phyloP scores from a whole-genome alignment of 2,329 filamentous ascomycete species.

The Macroventuria anomochaeta region DNA sequence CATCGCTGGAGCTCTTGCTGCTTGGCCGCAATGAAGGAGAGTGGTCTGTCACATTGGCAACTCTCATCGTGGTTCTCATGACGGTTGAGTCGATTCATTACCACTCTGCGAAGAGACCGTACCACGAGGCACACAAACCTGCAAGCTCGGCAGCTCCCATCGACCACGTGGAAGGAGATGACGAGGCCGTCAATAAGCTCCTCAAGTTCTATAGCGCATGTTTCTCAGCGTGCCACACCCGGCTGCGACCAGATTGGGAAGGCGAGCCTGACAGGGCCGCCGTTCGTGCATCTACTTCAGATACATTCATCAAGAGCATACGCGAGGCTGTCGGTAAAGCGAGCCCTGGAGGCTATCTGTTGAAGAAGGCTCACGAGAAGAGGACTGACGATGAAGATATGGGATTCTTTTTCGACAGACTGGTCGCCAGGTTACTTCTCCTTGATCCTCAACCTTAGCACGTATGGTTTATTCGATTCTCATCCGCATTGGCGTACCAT shows the following conservation, averaged over 20 bases:
- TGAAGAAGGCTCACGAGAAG: slow-evolving; percentile 24
- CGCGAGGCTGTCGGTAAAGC: slow-evolving; percentile 32
- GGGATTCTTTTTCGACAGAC: slow-evolving; percentile 48
- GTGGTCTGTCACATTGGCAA: slow-evolving; percentile 44
- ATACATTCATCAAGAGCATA: slow-evolving; percentile 41
- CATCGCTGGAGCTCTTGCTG: slow-evolving; percentile 39
- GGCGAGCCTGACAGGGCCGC: slow-evolving; percentile 25
- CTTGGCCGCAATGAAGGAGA: slow-evolving; percentile 38
- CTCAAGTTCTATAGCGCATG: slow-evolving; percentile 45
- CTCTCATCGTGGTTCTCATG: slow-evolving; percentile 46
- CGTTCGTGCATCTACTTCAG: slow-evolving; percentile 17
- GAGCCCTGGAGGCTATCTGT: slow-evolving; percentile 32
- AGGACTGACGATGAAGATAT: slow-evolving; percentile 37
- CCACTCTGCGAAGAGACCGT: slow-evolving; percentile 45
- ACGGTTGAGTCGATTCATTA: slow-evolving; percentile 49
- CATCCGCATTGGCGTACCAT: neutral
- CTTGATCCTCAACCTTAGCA: slow-evolving; percentile 1
- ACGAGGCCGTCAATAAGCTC: slow-evolving; percentile 37
- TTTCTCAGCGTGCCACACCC: slow-evolving; percentile 42
- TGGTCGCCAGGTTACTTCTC: slow-evolving; percentile 44
- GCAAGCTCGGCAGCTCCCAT: neutral
- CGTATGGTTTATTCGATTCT: neutral
- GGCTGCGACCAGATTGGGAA: slow-evolving; percentile 38
- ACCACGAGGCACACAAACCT: slow-evolving; percentile 33
- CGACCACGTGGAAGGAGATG: slow-evolving; percentile 24